A percentile compares a stretch with the other conserved stretches of the same genome.
Evolutionary conservation across 2,329 filamentous ascomycete genomes (phyloP).

Genomic region (Bipolaris bicolor): DNA sequence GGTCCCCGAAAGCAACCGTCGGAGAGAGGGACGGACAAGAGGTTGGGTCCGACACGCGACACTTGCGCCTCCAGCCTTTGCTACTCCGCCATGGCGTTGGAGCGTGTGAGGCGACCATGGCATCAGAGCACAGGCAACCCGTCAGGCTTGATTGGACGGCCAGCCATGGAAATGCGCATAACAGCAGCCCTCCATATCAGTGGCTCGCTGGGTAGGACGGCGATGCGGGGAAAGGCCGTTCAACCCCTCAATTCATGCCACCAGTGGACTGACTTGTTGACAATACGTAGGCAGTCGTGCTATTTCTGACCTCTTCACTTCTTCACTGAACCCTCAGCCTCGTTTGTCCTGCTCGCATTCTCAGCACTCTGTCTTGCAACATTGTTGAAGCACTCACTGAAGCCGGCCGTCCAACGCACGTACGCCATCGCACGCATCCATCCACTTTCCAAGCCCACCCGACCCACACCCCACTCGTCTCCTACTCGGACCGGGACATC

Average conservation of each 20-base stretch:
- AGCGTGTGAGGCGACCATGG: conserved; percentile 8
- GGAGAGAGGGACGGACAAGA: not conserved
- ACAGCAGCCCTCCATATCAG: conserved; percentile 19
- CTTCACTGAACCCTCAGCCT: conserved; percentile 19
- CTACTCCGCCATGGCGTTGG: conserved; percentile 7
- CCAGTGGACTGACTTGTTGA: conserved; percentile 21
- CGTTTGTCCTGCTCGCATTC: conserved; percentile 1
- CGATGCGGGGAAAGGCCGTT: conserved; percentile 33
- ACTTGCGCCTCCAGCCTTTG: conserved; percentile 4
- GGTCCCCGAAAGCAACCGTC: not conserved
- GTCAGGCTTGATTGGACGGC: conserved; percentile 24
- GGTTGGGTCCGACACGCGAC: conserved; percentile 12
- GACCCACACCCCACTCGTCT: conserved; percentile 19
- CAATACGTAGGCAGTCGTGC: conserved; percentile 3
- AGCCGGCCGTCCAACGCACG: conserved; percentile 6
- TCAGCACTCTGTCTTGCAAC: conserved; percentile 3
- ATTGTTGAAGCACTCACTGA: conserved; percentile 3
- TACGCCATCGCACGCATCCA: conserved; percentile 8
- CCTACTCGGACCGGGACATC: conserved; percentile 12
- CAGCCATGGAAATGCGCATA: conserved; percentile 11
- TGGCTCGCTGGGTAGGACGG: conserved; percentile 26
- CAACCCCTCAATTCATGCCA: conserved; percentile 33
- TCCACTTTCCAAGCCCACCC: conserved; percentile 9
- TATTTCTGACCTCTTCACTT: conserved; percentile 8
- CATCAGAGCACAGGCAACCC: conserved; percentile 16